Evolutionary conservation across 2,329 filamentous ascomycete species (phyloP).

Genomic region (Pseudopyricularia javanii): DNA sequence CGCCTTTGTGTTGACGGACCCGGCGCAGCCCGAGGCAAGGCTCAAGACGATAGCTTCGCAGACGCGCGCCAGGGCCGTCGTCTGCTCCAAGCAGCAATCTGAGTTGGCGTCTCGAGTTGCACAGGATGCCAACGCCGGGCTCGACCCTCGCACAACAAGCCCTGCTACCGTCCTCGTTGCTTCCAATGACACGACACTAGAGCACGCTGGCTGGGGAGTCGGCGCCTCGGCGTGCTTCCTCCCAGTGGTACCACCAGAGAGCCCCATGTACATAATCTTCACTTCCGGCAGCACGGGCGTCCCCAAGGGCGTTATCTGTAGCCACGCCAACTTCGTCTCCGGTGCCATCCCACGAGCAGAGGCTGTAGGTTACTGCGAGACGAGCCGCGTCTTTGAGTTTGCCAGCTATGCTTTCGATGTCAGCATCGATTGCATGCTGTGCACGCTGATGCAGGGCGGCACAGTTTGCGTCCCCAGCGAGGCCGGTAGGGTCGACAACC

Average conservation of each 20-base stretch:
- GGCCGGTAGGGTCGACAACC: conserved; percentile 20
- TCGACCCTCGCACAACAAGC: background rate
- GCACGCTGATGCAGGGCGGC: conserved; percentile 21
- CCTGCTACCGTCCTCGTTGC: background rate
- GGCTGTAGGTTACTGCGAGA: conserved; percentile 1
- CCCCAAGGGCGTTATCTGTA: conserved; percentile 26
- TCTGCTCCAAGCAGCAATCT: conserved; percentile 7
- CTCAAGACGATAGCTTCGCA: conserved; percentile 10
- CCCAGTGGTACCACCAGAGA: background rate
- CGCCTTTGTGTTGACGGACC: conserved; percentile 12
- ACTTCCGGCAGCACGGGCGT: conserved; percentile 30
- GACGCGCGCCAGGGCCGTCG: conserved; percentile 7
- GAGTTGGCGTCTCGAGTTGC: conserved; percentile 5
- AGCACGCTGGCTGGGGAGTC: conserved; percentile 1
- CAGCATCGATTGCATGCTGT: conserved; percentile 23
- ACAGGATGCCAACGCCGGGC: conserved; percentile 15
- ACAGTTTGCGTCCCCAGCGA: conserved; percentile 25
- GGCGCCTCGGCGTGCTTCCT: background rate
- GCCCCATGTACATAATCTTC: conserved; percentile 23
- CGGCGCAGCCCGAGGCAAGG: conserved; percentile 8
- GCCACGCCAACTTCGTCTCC: conserved; percentile 18
- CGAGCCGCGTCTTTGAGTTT: conserved; percentile 20
- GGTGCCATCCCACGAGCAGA: conserved; percentile 20
- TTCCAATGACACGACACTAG: background rate
- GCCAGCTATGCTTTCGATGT: conserved; percentile 30